These are phyloP conservation scores for Candida mesenterica DNA, from an alignment of 1,139 yeast genomes.

Conservation along the genomic window DNA sequence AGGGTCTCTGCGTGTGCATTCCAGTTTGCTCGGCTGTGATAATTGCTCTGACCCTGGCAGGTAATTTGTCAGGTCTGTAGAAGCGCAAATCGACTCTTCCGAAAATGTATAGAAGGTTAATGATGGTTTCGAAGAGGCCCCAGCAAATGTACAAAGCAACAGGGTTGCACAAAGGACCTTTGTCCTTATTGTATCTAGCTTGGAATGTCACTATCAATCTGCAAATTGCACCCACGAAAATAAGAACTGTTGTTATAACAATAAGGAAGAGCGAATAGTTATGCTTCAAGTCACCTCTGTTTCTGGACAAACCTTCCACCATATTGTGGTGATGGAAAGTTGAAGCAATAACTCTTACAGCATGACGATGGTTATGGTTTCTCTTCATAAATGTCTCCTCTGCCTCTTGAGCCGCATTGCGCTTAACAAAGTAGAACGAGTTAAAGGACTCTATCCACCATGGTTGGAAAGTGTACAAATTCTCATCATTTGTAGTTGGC, in stretches of 20 bases:
- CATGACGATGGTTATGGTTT: conserved; percentile 44
- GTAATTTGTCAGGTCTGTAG: conserved; percentile 46
- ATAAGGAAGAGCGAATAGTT: conserved; percentile 35
- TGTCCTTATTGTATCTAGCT: conserved; percentile 19
- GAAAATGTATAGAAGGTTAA: conserved; percentile 35
- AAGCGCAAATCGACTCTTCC: conserved; percentile 48
- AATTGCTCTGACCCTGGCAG: conserved; percentile 35
- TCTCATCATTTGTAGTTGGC: conserved; percentile 43
- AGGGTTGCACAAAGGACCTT: conserved; percentile 23
- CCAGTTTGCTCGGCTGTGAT: conserved; percentile 41
- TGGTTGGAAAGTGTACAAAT: conserved; percentile 44
- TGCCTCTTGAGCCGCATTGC: conserved; percentile 39
- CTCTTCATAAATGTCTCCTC: conserved; percentile 44
- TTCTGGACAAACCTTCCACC: conserved; percentile 42
- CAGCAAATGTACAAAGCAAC: conserved; percentile 37
- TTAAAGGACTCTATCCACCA: conserved; percentile 49
- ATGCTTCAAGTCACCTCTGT: conserved; percentile 40
- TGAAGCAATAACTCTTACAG: conserved; percentile 45
- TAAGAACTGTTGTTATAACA: conserved; percentile 31
- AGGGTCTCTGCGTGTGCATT: conserved; percentile 12
- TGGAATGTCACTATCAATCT: conserved; percentile 36
- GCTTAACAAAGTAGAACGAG: conserved; percentile 42
- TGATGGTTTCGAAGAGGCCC: conserved; percentile 39
- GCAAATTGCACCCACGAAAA: conserved; percentile 31
- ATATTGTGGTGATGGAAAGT: conserved; percentile 41